Conservation (phyloP, 73 alveolate genomes). For the Paraurostyla sp. region DNA sequence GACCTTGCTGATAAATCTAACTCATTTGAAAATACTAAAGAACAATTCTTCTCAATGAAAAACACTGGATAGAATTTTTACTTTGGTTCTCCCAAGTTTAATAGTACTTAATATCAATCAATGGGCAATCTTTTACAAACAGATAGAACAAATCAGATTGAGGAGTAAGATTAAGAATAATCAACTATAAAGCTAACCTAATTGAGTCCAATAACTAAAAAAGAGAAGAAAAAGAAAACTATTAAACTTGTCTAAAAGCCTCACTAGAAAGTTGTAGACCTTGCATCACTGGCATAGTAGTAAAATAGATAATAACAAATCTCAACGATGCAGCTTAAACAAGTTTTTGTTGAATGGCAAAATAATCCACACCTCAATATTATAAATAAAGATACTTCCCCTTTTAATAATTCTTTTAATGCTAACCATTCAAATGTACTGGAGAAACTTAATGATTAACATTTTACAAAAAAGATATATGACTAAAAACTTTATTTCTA, state of each 20-base stretch:
- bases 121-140: background rate
- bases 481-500: slow-evolving; percentile 33
- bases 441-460: slow-evolving; percentile 16
- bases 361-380: slow-evolving; percentile 11
- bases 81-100: background rate
- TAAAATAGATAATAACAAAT: background rate
- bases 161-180: background rate
- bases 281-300: background rate
- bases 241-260: background rate
- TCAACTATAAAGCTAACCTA: background rate
- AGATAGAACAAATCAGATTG: background rate
- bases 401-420: background rate
- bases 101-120: background rate
- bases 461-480: background rate
- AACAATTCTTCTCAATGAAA: background rate
- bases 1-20: background rate
- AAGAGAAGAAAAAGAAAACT: background rate
- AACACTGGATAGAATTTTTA: background rate
- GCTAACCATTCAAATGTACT: background rate
- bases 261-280: background rate
- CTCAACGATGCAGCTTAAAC: background rate
- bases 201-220: background rate
- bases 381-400: background rate
- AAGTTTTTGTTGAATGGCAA: slow-evolving; percentile 38
- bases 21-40: background rate